Conservation (phyloP, 257 asterid species). For the Nicotiana attenuata region DNA sequence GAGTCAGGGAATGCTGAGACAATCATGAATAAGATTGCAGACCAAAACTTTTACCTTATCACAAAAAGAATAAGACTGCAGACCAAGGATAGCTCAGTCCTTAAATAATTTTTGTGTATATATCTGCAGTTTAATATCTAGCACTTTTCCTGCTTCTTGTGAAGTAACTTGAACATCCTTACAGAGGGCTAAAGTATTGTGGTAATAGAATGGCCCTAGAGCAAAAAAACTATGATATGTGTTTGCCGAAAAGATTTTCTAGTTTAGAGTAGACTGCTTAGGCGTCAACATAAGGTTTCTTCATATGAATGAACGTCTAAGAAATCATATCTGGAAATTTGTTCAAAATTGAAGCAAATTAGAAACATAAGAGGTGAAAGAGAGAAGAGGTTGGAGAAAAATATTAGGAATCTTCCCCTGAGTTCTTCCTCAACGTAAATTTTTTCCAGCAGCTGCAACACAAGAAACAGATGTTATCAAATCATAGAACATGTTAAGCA, state of each 20-base stretch:
- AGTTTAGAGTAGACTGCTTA: neutral
- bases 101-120: neutral
- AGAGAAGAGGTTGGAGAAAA: neutral
- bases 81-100: neutral
- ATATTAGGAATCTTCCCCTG: neutral
- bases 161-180: neutral
- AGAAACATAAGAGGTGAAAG: neutral
- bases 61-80: neutral
- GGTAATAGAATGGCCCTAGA: neutral
- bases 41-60: neutral
- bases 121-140: neutral
- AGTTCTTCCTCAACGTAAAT: neutral
- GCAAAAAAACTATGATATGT: neutral
- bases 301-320: neutral
- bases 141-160: neutral
- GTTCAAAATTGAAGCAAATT: neutral
- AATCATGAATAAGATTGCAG: neutral
- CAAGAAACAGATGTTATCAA: neutral
- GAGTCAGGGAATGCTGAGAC: neutral
- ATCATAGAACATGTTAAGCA: neutral
- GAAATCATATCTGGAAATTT: neutral
- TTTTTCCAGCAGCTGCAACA: neutral
- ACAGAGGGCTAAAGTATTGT: neutral
- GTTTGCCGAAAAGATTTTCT: neutral
- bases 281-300: neutral